Evolutionary conservation across 352 stramenopile species (phyloP).

Genomic region (Pythium utonaiense): DNA sequence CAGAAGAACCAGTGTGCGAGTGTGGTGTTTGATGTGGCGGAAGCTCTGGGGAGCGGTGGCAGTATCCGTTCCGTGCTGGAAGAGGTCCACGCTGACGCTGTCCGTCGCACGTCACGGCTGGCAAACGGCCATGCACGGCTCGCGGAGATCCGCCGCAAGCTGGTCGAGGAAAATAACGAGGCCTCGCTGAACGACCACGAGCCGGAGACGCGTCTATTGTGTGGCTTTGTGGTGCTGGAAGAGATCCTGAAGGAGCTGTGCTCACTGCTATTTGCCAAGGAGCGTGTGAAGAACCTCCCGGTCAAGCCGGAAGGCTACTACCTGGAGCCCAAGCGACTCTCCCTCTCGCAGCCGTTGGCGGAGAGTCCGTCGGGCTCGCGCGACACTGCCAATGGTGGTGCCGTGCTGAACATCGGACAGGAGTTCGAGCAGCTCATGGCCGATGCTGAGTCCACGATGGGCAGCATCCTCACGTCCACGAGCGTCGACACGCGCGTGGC

Average conservation of each 20-base stretch:
- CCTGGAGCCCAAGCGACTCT: conserved; percentile 57
- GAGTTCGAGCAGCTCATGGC: conserved; percentile 69
- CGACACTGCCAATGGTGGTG: neutral
- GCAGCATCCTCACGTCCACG: conserved; percentile 8
- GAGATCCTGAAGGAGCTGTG: conserved; percentile 86
- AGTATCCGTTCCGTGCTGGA: conserved; percentile 78
- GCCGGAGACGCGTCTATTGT: conserved; percentile 58
- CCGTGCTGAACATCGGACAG: conserved; percentile 40
- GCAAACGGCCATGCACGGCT: conserved; percentile 37
- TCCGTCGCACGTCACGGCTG: conserved; percentile 56
- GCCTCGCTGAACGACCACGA: conserved; percentile 58
- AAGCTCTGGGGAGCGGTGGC: conserved; percentile 33
- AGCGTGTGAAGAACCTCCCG: conserved; percentile 66
- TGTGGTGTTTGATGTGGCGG: conserved; percentile 54
- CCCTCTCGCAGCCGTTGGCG: conserved; percentile 6
- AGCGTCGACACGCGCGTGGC: neutral
- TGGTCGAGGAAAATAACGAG: conserved; percentile 70
- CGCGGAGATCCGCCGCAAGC: conserved; percentile 48
- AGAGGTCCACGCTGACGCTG: conserved; percentile 67
- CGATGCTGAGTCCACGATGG: conserved; percentile 72
- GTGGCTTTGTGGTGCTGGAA: conserved; percentile 76
- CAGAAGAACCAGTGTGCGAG: conserved; percentile 49
- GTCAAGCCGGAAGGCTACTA: conserved; percentile 84
- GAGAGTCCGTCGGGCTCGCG: neutral
- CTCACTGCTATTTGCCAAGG: conserved; percentile 72